These are phyloP conservation scores for Microdochium trichocladiopsis DNA, from an alignment of 2,329 filamentous ascomycete genomes.

Conservation along the genomic window DNA sequence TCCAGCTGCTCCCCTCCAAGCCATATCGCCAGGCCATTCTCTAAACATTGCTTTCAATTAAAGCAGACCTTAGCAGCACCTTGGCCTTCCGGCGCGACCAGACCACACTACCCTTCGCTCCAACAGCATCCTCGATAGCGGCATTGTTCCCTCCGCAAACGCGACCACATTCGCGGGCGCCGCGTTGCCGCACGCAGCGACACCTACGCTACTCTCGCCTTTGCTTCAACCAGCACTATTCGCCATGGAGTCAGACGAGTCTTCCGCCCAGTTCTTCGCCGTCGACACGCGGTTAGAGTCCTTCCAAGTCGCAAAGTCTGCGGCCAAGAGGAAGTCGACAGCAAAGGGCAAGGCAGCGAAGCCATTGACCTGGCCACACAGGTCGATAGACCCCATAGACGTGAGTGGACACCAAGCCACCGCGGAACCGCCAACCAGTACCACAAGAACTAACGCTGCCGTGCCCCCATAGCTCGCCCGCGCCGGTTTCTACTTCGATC, in stretches of 20 bases:
- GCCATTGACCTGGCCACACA: conserved; percentile 70
- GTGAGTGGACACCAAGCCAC: conserved; percentile 31
- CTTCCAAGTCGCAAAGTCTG: conserved; percentile 60
- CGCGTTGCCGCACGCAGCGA: conserved; percentile 11
- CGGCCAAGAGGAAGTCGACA: conserved; percentile 64
- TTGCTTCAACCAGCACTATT: neutral
- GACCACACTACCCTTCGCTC: no score
- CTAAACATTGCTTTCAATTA: no score
- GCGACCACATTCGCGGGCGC: neutral
- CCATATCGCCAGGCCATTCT: neutral
- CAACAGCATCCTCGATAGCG: no score
- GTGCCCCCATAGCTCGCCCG: conserved; percentile 61
- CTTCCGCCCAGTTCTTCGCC: conserved; percentile 47
- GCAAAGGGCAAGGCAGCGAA: conserved; percentile 52
- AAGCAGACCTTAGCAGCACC: no score
- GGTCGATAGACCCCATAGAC: conserved; percentile 55
- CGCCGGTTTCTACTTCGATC: conserved; percentile 87
- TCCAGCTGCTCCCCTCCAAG: neutral
- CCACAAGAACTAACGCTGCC: conserved; percentile 2
- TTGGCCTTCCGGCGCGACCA: no score
- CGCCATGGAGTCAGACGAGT: conserved; percentile 22
- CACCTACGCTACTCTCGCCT: conserved; percentile 14
- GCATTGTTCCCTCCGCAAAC: neutral
- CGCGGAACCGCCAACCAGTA: conserved; percentile 9
- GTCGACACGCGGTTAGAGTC: conserved; percentile 73